phyloP scores from a whole-genome alignment of 2,329 filamentous ascomycete genomes.

The Pseudogymnoascus sp. region DNA sequence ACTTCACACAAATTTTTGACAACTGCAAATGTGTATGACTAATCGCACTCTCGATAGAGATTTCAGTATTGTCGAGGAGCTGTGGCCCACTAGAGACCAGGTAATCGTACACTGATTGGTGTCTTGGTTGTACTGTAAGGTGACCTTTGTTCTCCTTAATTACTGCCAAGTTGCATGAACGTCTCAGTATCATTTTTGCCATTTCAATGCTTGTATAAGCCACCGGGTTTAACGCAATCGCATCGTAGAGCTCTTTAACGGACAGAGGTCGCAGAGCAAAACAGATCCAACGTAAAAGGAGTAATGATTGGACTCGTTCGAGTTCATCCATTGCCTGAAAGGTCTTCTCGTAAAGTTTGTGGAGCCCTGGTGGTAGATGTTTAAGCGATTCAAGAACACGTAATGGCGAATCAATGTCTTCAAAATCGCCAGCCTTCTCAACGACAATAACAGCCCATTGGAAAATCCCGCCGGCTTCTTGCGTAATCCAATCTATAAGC shows the following conservation, averaged over 20 bases:
- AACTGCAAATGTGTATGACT: not conserved
- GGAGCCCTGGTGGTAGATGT: not conserved
- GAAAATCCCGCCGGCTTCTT: conserved; percentile 28
- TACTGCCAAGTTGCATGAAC: not conserved
- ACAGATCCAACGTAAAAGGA: not conserved
- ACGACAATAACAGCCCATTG: conserved; percentile 31
- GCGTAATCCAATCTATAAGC: conserved; percentile 19
- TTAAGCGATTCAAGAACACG: not conserved
- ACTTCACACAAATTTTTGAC: not conserved
- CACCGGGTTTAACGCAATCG: not conserved
- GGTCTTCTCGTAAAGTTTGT: not conserved
- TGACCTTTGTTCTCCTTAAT: not conserved
- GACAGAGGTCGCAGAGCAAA: not conserved
- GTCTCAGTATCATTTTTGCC: not conserved
- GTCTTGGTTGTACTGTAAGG: not conserved
- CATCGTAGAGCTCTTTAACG: not conserved
- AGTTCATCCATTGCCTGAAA: not conserved
- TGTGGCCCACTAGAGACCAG: not conserved
- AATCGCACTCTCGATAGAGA: not conserved
- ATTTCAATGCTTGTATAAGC: not conserved
- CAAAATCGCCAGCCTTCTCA: not conserved
- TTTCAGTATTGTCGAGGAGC: not conserved
- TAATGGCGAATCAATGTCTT: not conserved
- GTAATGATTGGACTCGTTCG: not conserved
- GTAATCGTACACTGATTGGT: not conserved